Evolutionary conservation across 2,329 filamentous ascomycete species (phyloP), one percentile per base, ranked within the genome.

Genomic region (Fusarium humuli): DNA sequence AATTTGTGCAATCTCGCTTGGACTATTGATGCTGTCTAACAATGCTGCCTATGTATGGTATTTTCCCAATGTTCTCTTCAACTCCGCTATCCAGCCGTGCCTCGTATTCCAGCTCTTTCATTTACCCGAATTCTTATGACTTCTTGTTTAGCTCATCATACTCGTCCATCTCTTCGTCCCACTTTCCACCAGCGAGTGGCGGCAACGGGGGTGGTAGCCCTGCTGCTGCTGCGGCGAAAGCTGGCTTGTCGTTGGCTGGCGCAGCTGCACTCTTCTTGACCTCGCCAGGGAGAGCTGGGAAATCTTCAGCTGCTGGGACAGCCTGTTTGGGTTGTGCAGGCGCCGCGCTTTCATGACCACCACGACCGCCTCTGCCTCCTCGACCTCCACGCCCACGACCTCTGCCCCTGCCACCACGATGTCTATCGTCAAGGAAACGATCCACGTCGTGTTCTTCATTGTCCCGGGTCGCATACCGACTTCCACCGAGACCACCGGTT

Each of bases 151-250:
- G 58, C 32, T 79, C 82, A 27, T 87, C 85, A 14, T 85, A 77
- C 7, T 81, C 84, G 50, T 85, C 85, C 81, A 89, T 86, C 77
- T 89, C 87, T 37, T 89, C 87, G 53, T 85, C 87, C 87, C 87
- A 89, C 57, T 84, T 80, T 13, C 79, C 82, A 11, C 83, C 76
- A 2, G 61, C 61, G 45, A 18, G 81, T 75, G 57, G 79, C 6
- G 77, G 73, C 46, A 78, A 49, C 1, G 75, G 73, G 14, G 73
- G 73, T 1, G 76, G 68, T 12, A 73, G 72, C 9, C 70, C 67
- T 13, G 72, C 72, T 25, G 74, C 72, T 3, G 73, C 71, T 2
- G 80, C 77, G 3, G 78, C 79, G 6, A 76, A 72, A 58, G 81
- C 76, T 41, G 76, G 67, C 20, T 73, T 67, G 18, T 66, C 65